Evolutionary conservation across 2,329 filamentous ascomycete genomes (phyloP).

Genomic region (Ophiocordyceps camponoti-floridani): DNA sequence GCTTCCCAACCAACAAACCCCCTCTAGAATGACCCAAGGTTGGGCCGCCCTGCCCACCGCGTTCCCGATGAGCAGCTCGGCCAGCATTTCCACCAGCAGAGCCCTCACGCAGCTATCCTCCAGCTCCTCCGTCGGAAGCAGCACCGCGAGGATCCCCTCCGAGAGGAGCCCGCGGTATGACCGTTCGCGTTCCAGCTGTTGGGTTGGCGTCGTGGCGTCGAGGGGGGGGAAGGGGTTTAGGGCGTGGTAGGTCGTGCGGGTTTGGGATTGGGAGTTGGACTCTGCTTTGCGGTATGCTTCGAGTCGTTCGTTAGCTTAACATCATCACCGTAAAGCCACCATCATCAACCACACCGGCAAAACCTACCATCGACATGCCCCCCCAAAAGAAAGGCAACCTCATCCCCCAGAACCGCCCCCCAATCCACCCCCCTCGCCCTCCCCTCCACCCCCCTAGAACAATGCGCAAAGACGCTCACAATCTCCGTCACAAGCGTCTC

Average conservation of each 20-base stretch:
- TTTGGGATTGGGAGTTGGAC: constrained; percentile 35
- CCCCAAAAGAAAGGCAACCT: constrained; percentile 67
- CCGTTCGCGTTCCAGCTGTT: constrained; percentile 61
- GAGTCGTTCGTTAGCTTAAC: no score
- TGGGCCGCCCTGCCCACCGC: constrained; percentile 66
- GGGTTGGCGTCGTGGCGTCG: constrained; percentile 13
- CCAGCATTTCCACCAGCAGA: constrained; percentile 72
- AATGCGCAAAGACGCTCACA: constrained; percentile 81
- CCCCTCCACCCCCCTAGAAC: constrained; percentile 74
- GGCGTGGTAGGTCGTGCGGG: constrained; percentile 63
- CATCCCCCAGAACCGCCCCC: constrained; percentile 68
- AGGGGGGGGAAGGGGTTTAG: constrained; percentile 67
- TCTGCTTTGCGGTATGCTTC: constrained; percentile 60
- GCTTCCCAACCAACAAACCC: constrained; percentile 40
- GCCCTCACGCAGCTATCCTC: constrained; percentile 73
- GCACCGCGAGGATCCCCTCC: constrained; percentile 60
- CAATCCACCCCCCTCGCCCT: constrained; percentile 67
- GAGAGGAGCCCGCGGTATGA: constrained; percentile 80
- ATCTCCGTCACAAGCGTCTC: constrained; percentile 76
- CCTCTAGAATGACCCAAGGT: constrained; percentile 78
- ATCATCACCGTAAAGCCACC: constrained; percentile 2
- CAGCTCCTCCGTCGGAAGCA: constrained; percentile 83
- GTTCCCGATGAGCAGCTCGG: constrained; percentile 77
- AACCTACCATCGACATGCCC: constrained; percentile 56
- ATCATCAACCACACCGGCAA: no score